A percentile compares a stretch with the other conserved stretches of the same genome.
phyloP scores from a whole-genome alignment of 169 alveolate species.

The Sarcocystis neurona region DNA sequence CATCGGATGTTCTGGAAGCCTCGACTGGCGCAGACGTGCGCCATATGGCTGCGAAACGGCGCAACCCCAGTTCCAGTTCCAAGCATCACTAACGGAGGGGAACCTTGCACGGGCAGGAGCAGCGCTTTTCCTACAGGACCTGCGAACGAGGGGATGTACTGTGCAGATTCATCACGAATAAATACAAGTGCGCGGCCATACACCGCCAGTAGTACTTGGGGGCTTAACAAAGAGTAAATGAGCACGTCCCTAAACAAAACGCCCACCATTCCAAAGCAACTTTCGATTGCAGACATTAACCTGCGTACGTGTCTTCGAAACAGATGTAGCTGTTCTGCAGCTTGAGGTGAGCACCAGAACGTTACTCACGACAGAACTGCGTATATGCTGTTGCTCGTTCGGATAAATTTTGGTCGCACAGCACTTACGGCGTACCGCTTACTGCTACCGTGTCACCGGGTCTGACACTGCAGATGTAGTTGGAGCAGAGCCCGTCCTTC shows the following conservation, averaged over 20 bases:
- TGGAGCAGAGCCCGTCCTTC: slow-evolving; percentile 56
- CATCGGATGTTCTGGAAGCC: not conserved
- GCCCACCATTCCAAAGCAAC: too few species aligned
- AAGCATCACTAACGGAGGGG: slow-evolving; percentile 28
- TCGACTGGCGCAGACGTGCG: not conserved
- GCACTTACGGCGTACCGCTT: not conserved
- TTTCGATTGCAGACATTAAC: too few species aligned
- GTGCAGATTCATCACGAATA: too few species aligned
- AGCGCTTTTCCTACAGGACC: slow-evolving; percentile 50
- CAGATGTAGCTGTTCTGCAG: too few species aligned
- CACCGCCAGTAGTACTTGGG: too few species aligned
- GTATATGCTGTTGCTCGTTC: too few species aligned
- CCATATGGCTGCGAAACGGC: slow-evolving; percentile 34
- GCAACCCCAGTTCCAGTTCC: slow-evolving; percentile 61
- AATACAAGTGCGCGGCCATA: too few species aligned
- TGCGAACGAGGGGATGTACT: slow-evolving; percentile 29
- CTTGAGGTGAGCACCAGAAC: too few species aligned
- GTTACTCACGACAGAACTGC: too few species aligned
- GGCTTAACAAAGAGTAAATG: too few species aligned
- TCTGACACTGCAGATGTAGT: slow-evolving; percentile 28
- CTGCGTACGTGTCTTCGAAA: too few species aligned
- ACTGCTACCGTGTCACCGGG: slow-evolving; percentile 7
- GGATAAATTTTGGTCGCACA: not conserved
- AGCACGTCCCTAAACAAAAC: too few species aligned
- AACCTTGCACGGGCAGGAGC: slow-evolving; percentile 13